Base-by-base conservation (phyloP, 163 green algal species). In the Chlorella variabilis region DNA sequence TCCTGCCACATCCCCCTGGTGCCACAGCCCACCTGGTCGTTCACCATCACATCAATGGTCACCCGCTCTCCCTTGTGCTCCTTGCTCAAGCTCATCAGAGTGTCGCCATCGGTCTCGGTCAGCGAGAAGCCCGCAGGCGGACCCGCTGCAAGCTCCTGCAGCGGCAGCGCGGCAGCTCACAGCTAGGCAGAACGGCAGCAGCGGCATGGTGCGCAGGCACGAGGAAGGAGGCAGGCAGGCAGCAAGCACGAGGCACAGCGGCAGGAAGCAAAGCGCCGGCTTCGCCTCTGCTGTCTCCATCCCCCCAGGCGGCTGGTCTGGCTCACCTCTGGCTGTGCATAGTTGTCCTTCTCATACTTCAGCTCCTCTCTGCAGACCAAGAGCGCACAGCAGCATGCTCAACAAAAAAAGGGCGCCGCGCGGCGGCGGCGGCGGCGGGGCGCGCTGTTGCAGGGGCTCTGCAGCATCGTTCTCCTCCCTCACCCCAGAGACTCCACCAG, bases 11-110 rank as follows among this genome's bases (percentile, higher is more conserved):
- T n/a, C n/a, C n/a, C n/a, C n/a, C n/a, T n/a, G n/a, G n/a, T n/a
- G n/a, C 18, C 62, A 29, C 36, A 33, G 2, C 77, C 48, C 0
- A 86, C 83, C 78, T 92, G 88, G 65, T 91, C 87, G 70, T 93
- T 91, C 2, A 92, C 89, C 75, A 92, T 87, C 36, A 94, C 34
- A 41, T 93, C 90, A 31, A 94, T 51, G 25, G 54, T 81, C 58
- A 94, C 36, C 18, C 76, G 76, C 70, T 93, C 90, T 6, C 61
- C 61, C 36, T 77, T 61, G 51, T 84, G 78, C 0, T 71, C 61
- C 33, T 85, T 84, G 5, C 48, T 87, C 9, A 94, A 85, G 1
- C 83, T 90, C 29, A 94, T 54, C 25, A 93, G 84, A n/a, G 89
- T 91, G 82, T 94, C 90, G 36, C 86, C 88, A 5, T 84, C 76